Evolutionary conservation across 257 asterid genomes (phyloP), one percentile per base, ranked within the genome.

Genomic region (Solanum pinnatisectum): DNA sequence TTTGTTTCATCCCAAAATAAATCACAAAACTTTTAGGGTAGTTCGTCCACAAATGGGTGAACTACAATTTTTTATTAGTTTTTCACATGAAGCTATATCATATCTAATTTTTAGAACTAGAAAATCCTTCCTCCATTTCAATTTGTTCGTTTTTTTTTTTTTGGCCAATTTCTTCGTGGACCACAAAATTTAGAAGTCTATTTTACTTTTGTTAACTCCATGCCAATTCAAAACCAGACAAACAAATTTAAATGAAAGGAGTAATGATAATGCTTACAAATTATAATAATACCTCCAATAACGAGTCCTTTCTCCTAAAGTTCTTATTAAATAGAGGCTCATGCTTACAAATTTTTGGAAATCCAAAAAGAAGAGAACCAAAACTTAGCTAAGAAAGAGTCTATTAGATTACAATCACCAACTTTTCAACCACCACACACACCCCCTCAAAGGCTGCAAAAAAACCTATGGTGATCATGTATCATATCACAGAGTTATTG

Each of bases 401-500:
- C 52, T 44, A 46, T 4, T 46, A 46, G 56, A 46, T 46, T 46
- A 46, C 63, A 52, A 52, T 52, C 63, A 52, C n/a, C 63, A 52
- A 18, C 22, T 6, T 52, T 6, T 18, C 63, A 52, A 52, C 23
- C 10, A 18, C 63, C 63, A 52, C 63, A 49, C 20, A 2, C 8
- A 5, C 63, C 8, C 63, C n/a, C 63, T 52, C 10, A 52, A 52
- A 52, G n/a, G 10, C 63, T 18, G 63, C 63, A 52, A 52, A 52
- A 18, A 52, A 7, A 18, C 10, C n/a, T 18, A 78, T 40, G 84
- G 85, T 49, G 85, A 46, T 32, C 30, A 81, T 46, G 15, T 81
- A 27, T 81, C 30, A 81, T 30, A 46, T 46, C 30, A 81, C 68
- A 87, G 87, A 12, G 86, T 91, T 77, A 90, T 90, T 18, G 40